phyloP scores from a whole-genome alignment of 768 basidiomycete genomes.

The Lactarius tabidus region DNA sequence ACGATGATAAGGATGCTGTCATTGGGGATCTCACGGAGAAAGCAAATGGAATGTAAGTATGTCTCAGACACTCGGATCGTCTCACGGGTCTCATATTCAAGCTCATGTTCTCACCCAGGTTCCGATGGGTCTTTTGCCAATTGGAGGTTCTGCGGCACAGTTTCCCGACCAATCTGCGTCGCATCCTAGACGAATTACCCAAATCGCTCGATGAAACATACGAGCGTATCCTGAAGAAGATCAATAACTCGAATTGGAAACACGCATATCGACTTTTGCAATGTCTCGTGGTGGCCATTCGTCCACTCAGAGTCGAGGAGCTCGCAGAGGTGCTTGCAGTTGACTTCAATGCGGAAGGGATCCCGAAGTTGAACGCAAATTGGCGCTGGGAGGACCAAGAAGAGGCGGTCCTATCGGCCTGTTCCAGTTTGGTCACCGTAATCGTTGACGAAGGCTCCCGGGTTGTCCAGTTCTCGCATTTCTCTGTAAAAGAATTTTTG shows the following conservation, averaged over 20 bases:
- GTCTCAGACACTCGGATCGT: too few relatives aligned
- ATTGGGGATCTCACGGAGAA: not conserved
- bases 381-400: not conserved
- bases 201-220: not conserved
- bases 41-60: constrained; percentile 3
- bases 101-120: not conserved
- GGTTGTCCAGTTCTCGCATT: too few relatives aligned
- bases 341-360: not conserved
- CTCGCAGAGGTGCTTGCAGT: not conserved
- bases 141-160: not conserved
- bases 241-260: not conserved
- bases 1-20: too few relatives aligned
- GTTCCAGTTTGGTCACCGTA: too few relatives aligned
- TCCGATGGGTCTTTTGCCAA: constrained; percentile 1
- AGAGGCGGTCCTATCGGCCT: too few relatives aligned
- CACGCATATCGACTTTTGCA: not conserved
- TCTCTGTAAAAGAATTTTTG: not conserved
- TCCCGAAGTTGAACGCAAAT: not conserved
- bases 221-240: not conserved
- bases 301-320: too few relatives aligned
- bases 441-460: too few relatives aligned
- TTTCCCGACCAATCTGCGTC: too few relatives aligned
- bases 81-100: not conserved
- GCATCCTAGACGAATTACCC: not conserved
- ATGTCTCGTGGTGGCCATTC: too few relatives aligned